Percentiles rank a stretch among this genome's conserved stretches.
Evolutionary conservation across 2,329 filamentous ascomycete genomes (phyloP).

Genomic region (Diaporthe sp.): DNA sequence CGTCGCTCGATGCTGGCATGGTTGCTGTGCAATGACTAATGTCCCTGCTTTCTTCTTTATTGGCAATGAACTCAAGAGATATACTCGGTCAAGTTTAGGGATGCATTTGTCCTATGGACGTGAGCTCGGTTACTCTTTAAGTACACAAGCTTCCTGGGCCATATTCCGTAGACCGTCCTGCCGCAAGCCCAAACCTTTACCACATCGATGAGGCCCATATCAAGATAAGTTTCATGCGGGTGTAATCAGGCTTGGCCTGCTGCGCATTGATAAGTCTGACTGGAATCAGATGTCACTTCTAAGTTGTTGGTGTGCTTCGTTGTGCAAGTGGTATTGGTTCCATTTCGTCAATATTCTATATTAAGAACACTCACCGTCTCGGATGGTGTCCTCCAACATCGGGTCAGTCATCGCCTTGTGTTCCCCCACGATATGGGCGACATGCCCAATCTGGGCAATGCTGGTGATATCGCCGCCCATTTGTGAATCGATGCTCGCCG

Average conservation of each 20-base stretch:
- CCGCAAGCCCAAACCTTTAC: neutral
- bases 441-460: neutral
- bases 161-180: neutral
- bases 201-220: neutral
- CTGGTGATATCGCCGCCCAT: neutral
- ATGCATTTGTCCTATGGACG: neutral
- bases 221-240: neutral
- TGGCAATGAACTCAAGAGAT: neutral
- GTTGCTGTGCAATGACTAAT: neutral
- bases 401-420: neutral
- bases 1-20: neutral
- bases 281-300: neutral
- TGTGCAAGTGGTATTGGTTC: neutral
- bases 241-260: neutral
- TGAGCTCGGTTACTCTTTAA: constrained; percentile 1
- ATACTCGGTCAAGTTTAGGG: neutral
- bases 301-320: constrained; percentile 6
- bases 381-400: neutral
- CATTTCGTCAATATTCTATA: neutral
- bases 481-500: neutral
- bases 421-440: neutral
- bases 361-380: constrained; percentile 18
- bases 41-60: neutral
- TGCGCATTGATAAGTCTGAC: neutral
- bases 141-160: neutral